Base-by-base conservation (phyloP, 2,329 filamentous ascomycete species). In the Hymenoscyphus repandus region DNA sequence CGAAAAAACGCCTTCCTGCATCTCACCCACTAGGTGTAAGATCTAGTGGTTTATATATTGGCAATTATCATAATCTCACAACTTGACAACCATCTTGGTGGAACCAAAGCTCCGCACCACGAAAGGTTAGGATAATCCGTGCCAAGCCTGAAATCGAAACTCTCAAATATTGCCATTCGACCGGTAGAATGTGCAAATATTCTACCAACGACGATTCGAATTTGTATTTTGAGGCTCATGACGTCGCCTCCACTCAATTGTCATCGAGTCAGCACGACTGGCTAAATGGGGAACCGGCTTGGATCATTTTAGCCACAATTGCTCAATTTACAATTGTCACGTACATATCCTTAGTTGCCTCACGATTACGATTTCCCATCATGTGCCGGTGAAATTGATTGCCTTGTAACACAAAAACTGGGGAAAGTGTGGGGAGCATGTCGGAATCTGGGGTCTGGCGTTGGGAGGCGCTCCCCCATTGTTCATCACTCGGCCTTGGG, bases 261-360 rank as follows among this genome's bases (percentile, higher is more conserved):
- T 17, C 38, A 37, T 4, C 13, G 11, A 3, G 33, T 20, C 33
- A 37, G 44, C 44, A 18, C 30, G 38, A 15, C 39, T 51, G 49
- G 49, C 37, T 51, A 51, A 47, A 47, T 20, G 27, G 41, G 20
- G 46, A 47, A 41, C 37, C 49, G 49, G 43, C 9, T 39, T 20
- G 12, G 13, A 17, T 12, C 15, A 12, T 22, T 40, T 51, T 51
- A 51, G 49, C 49, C 49, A 31, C 43, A 47, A 41, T 27, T 13
- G 6, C 13, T 15, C 22, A 32, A n/a, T 43, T 46, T 17, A 51
- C 22, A 27, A 27, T 27, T 27, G 22, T 51, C 47, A 37, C 34
- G 30, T 15, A 43, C 13, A 18, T 40, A 7, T 11, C 27, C 32
- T 22, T 37, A 32, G 32, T 20, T 32, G 41, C n/a, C 34, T 20